These are phyloP conservation scores for Coemansia nantahalensis DNA, from an alignment of 192 early-diverging fungal species.

Conservation along the genomic window DNA sequence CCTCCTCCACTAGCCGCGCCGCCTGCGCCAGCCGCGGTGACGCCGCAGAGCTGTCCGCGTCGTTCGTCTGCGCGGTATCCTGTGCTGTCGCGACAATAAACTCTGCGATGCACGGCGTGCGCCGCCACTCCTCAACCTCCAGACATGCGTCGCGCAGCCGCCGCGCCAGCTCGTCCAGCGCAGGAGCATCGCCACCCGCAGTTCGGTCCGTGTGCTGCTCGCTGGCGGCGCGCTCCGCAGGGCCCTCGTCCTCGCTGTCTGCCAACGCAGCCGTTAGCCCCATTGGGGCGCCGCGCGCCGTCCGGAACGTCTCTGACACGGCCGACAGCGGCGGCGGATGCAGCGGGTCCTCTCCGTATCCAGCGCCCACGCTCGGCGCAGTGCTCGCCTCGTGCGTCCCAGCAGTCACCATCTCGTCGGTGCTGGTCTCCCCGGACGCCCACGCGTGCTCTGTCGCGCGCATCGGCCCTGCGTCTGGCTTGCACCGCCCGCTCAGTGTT, in stretches of 20 bases:
- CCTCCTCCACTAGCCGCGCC: no score
- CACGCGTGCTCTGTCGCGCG: no score
- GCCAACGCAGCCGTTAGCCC: constrained; percentile 1
- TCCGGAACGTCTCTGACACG: constrained; percentile 26
- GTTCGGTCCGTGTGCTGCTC: no score
- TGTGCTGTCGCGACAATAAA: constrained; percentile 6
- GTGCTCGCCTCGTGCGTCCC: not conserved
- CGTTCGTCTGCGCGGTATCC: no score
- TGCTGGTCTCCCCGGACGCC: constrained; percentile 1
- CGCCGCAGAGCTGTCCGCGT: no score
- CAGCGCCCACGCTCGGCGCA: no score
- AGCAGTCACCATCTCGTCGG: constrained; percentile 5
- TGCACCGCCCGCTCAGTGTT: no score
- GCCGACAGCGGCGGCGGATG: constrained; percentile 13
- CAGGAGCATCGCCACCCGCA: no score
- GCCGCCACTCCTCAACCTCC: constrained; percentile 47
- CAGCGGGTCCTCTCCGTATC: constrained; percentile 3
- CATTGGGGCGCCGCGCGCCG: constrained; percentile 24
- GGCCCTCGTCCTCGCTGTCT: not conserved
- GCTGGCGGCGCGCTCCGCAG: not conserved
- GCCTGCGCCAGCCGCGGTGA: constrained; percentile 10
- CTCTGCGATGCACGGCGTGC: constrained; percentile 17
- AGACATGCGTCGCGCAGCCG: constrained; percentile 25
- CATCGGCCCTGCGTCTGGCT: no score
- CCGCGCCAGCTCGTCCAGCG: constrained; percentile 10